Base-by-base conservation (phyloP, 2,329 filamentous ascomycete species). In the Colletotrichum euphorbiae region DNA sequence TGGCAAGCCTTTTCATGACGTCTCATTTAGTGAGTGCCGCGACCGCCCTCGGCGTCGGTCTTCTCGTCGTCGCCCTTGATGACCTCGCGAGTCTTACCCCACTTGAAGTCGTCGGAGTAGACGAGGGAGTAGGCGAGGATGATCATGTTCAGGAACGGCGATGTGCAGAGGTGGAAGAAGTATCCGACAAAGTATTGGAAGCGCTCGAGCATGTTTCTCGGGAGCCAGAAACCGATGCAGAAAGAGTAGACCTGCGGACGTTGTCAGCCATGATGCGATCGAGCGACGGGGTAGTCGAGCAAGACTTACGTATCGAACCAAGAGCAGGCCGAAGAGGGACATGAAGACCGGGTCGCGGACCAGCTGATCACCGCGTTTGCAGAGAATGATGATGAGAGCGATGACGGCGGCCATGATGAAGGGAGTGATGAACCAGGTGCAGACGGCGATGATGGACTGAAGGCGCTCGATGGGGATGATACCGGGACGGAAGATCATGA, bases 361-460 rank as follows among this genome's bases (percentile, higher is more conserved):
- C 3, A 81, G 66, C 28, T 77, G 73, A 1, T 50, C 66, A 0
- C 80, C 80, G 15, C 74, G 74, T 31, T 73, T 74, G 38, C 74
- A 72, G 40, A 82, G 76, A 5, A 80, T 73, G 13, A 77, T 74
- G 51, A 81, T 72, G 8, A 82, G 73, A 56, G 80, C 74, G 6
- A 75, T 75, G 33, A 82, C 76, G 0, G 80, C 79, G 0, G 80
- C 76, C 31, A 83, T 79, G 69, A 82, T 81, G 66, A 83, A 83
- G 0, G 81, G 80, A 2, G 80, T 81, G 28, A 83, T 81, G 50
- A 76, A 76, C 81, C 81, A 85, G 1, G 82, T 83, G 15, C 83
- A 64, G 33, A 84, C 80, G n/a, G 83, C 82, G 11, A 82, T 75
- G 48, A 83, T 65, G 38, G 82, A 81, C 62, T 83, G 80, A 24